A percentile compares a stretch with the other conserved stretches of the same genome.
Conservation (phyloP, 495 filamentous ascomycete species). For the Penicillium daleae region DNA sequence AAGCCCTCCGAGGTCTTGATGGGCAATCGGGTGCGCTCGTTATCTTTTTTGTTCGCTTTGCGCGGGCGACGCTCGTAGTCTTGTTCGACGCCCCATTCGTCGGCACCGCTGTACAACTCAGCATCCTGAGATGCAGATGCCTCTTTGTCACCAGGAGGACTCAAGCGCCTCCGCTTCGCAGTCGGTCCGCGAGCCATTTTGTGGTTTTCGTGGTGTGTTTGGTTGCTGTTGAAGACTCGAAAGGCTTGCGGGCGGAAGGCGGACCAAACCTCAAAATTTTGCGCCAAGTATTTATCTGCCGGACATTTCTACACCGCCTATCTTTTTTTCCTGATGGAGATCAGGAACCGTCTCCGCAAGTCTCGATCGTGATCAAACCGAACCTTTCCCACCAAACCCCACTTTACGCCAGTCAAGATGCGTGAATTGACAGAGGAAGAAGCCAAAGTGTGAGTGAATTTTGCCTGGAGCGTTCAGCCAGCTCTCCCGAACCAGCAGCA, state of each 20-base stretch:
- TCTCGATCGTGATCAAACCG: background rate
- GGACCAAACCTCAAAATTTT: constrained; percentile 20
- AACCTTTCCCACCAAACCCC: background rate
- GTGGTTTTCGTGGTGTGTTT: constrained; percentile 10
- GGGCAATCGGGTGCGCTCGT: constrained; percentile 74
- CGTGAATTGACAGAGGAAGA: constrained; percentile 75
- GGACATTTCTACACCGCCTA: constrained; percentile 6
- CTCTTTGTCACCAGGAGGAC: constrained; percentile 50
- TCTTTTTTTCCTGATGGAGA: constrained; percentile 4
- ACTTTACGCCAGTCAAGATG: constrained; percentile 54
- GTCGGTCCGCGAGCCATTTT: constrained; percentile 54
- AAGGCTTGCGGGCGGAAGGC: constrained; percentile 26
- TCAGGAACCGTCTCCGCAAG: background rate
- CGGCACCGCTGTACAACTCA: constrained; percentile 47
- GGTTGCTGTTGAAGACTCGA: constrained; percentile 30
- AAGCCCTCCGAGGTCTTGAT: constrained; percentile 80
- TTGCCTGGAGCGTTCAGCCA: background rate
- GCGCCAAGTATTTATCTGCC: constrained; percentile 24
- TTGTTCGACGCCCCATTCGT: constrained; percentile 86
- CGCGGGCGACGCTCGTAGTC: constrained; percentile 82
- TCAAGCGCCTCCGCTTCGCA: constrained; percentile 58
- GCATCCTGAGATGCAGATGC: constrained; percentile 40
- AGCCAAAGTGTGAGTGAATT: constrained; percentile 28
- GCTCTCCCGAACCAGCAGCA: background rate
- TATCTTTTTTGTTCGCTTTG: constrained; percentile 70